Percentiles rank a stretch among this genome's conserved stretches.
phyloP scores from a whole-genome alignment of 73 alveolate species.

The Blepharisma japonicum region DNA sequence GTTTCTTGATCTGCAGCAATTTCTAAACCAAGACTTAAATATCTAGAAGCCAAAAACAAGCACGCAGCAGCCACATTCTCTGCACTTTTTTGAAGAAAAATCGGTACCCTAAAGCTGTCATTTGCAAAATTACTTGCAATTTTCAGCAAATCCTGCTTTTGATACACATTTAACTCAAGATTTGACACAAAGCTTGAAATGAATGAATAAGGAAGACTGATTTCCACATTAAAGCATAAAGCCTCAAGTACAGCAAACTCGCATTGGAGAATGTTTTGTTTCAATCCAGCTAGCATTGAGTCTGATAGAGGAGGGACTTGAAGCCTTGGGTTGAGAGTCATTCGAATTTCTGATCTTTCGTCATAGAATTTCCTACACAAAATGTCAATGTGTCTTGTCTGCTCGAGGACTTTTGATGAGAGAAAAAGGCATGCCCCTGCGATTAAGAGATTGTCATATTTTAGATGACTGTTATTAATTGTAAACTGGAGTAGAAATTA shows the following conservation, averaged over 20 bases:
- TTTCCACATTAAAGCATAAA: not conserved
- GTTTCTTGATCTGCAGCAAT: not conserved
- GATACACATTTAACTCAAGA: not conserved
- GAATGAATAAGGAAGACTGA: not conserved
- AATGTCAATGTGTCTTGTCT: not conserved
- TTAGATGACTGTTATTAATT: not conserved
- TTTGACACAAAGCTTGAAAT: not conserved
- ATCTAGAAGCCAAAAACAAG: not conserved
- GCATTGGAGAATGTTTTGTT: not conserved
- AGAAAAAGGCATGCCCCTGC: conserved; percentile 7
- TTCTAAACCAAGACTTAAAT: not conserved
- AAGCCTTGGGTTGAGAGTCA: not conserved
- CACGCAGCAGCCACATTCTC: not conserved
- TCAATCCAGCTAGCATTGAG: not conserved
- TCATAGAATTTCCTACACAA: not conserved
- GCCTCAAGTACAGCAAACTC: not conserved
- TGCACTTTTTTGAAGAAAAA: not conserved
- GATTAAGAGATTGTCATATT: not conserved
- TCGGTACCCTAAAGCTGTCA: not conserved
- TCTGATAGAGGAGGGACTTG: conserved; percentile 13
- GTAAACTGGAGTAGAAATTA: not conserved
- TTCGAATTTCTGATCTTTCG: not conserved
- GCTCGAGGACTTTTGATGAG: not conserved
- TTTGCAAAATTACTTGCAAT: not conserved
- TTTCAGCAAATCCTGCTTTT: not conserved